phyloP scores from a whole-genome alignment of 371 early-diverging fungal genomes.

The Mortierella sp. region DNA sequence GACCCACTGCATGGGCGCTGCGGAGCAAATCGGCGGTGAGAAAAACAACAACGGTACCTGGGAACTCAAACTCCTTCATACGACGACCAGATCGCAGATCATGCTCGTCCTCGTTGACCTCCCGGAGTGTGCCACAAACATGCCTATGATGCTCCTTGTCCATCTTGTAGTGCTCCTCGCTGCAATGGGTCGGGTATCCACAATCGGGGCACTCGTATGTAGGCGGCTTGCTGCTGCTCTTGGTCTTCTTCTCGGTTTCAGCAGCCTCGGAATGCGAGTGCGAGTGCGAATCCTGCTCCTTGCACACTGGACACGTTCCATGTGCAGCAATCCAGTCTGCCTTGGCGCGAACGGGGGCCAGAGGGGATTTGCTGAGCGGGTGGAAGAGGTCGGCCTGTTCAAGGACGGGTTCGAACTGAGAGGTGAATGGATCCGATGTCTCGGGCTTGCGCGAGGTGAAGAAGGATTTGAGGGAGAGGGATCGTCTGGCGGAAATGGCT shows the following conservation, averaged over 20 bases:
- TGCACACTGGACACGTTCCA: constrained; percentile 84
- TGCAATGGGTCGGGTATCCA: constrained; percentile 89
- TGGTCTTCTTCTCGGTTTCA: constrained; percentile 18
- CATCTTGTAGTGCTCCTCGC: constrained; percentile 78
- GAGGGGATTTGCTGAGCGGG: constrained; percentile 78
- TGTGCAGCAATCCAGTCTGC: constrained; percentile 76
- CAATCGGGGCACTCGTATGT: constrained; percentile 84
- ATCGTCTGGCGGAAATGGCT: constrained; percentile 33
- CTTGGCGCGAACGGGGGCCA: constrained; percentile 78
- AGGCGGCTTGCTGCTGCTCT: constrained; percentile 64
- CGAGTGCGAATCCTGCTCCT: constrained; percentile 51
- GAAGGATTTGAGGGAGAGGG: constrained; percentile 52
- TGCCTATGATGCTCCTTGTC: constrained; percentile 71
- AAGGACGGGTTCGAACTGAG: constrained; percentile 60
- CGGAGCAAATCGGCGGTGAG: not conserved
- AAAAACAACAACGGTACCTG: constrained; percentile 59
- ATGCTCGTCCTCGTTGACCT: constrained; percentile 88
- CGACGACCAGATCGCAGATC: constrained; percentile 85
- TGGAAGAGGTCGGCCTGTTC: constrained; percentile 78
- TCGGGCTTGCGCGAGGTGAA: constrained; percentile 45
- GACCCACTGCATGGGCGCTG: not conserved
- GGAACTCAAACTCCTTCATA: constrained; percentile 88
- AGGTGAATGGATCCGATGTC: constrained; percentile 44
- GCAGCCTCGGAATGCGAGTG: not conserved
- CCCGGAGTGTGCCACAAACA: constrained; percentile 73